Conservation (phyloP, 1,284 basidiomycete species). For the Neolentinus lepideus region DNA sequence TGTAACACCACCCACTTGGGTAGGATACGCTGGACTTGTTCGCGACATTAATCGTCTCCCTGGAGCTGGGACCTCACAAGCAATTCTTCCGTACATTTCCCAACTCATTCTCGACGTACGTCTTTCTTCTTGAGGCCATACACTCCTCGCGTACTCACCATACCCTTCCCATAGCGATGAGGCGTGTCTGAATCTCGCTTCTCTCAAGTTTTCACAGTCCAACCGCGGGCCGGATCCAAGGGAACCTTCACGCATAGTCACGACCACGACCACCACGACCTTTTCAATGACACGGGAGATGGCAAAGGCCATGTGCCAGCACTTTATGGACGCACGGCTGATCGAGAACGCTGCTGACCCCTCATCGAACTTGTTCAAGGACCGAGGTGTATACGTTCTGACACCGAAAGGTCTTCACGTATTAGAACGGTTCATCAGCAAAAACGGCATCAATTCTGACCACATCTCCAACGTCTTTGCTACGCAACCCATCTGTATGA, state of each 20-base stretch:
- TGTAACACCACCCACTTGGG: slow-evolving; percentile 4
- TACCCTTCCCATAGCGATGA: slow-evolving; percentile 66
- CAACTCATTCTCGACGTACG: slow-evolving; percentile 94
- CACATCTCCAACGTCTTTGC: slow-evolving; percentile 88
- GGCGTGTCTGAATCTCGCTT: slow-evolving; percentile 89
- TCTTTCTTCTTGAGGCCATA: slow-evolving; percentile 12
- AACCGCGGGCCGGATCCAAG: slow-evolving; percentile 97
- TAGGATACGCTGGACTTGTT: slow-evolving; percentile 98
- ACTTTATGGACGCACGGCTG: slow-evolving; percentile 97
- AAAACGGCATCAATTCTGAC: slow-evolving; percentile 96
- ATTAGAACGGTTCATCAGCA: slow-evolving; percentile 97
- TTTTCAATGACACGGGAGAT: slow-evolving; percentile 99
- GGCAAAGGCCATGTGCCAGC: slow-evolving; percentile 99
- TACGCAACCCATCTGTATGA: slow-evolving; percentile 95
- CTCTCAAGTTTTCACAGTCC: slow-evolving; percentile 98
- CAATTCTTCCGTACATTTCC: slow-evolving; percentile 95
- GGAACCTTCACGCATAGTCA: slow-evolving; percentile 94
- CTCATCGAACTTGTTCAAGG: slow-evolving; percentile 87
- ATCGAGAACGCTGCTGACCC: slow-evolving; percentile 96
- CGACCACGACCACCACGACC: slow-evolving; percentile 98
- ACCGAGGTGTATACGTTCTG: slow-evolving; percentile 91
- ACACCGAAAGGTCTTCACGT: slow-evolving; percentile 98
- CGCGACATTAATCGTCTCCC: slow-evolving; percentile 92
- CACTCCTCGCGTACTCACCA: background rate
- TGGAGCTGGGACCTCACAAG: slow-evolving; percentile 84